Evolutionary conservation across 257 asterid genomes (phyloP).

Genomic region (Lithospermum erythrorhizon): DNA sequence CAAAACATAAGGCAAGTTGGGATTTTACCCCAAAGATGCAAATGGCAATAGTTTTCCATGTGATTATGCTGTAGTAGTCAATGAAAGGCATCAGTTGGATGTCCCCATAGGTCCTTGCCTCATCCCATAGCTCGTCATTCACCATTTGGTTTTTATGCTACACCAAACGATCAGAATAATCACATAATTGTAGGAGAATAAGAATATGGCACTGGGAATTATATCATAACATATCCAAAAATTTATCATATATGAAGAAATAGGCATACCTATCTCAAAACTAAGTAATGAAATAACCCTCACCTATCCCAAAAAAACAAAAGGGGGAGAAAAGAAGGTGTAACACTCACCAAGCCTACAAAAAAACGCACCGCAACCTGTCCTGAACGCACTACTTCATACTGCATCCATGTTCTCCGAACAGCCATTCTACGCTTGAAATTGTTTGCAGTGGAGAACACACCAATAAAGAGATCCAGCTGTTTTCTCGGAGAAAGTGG

Average conservation of each 20-base stretch:
- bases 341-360: slow-evolving; percentile 79
- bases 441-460: slow-evolving; percentile 92
- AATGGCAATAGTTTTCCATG: slow-evolving; percentile 92
- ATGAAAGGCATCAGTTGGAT: slow-evolving; percentile 94
- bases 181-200: neutral
- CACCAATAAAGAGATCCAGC: slow-evolving; percentile 74
- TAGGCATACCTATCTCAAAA: neutral
- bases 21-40: slow-evolving; percentile 81
- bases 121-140: slow-evolving; percentile 94
- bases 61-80: slow-evolving; percentile 81
- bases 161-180: slow-evolving; percentile 13
- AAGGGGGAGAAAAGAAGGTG: neutral
- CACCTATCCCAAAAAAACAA: neutral
- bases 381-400: slow-evolving; percentile 72
- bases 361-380: slow-evolving; percentile 90
- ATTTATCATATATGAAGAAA: neutral
- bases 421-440: slow-evolving; percentile 98
- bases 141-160: slow-evolving; percentile 97
- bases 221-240: neutral
- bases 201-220: neutral
- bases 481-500: slow-evolving; percentile 38
- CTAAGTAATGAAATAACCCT: too few relatives aligned
- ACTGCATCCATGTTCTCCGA: slow-evolving; percentile 98
- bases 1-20: slow-evolving; percentile 27
- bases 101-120: slow-evolving; percentile 76